Evolutionary conservation across 805 yeast species (phyloP), one percentile per base, ranked within the genome.

Genomic region (Saturnispora quitensis): DNA sequence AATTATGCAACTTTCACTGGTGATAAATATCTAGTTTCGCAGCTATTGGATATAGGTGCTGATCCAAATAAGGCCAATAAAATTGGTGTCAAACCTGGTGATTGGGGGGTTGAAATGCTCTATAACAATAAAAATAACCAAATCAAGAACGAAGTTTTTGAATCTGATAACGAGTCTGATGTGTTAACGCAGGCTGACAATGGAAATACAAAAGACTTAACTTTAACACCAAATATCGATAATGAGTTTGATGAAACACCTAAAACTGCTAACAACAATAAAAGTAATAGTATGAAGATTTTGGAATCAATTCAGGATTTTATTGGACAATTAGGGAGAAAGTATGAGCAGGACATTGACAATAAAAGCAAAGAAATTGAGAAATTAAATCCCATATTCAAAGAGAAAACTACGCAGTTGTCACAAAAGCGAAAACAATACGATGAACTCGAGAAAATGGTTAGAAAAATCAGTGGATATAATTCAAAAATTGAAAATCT

Each of bases 1-100:
- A 95, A 90, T 63, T 86, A 93, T 51, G 95, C 95, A 0, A 93
- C 97, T 0, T 78, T 95, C 59, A 79, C 93, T 25, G 95, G 95
- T 8, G 86, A 87, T 64, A 79, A 81, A 45, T 81, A 85, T 44
- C 77, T 93, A 51, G 90, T 86, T 9, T 88, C 86, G 56, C 87
- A 85, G 55, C 73, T 93, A 47, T 67, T 93, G 48, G 90, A 87
- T 56, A 85, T 87, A 51, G 97, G 97, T 36, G 97, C 97, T 1
- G 86, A 90, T 62, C 80, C 86, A 5, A 74, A 74, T 34, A 75
- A 88, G 46, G 79, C 88, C 5, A 93, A 93, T 64, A 84, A 86
- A 48, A 85, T 91, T 4, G 97, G 97, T 0, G 75, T 91, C 34
- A 80, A 86, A 55, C 96, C 98, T 3, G 69, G 75, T 13, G 98